These are phyloP conservation scores for Schizosaccharomyces octosporus DNA, from an alignment of 805 yeast genomes.

Conservation along the genomic window DNA sequence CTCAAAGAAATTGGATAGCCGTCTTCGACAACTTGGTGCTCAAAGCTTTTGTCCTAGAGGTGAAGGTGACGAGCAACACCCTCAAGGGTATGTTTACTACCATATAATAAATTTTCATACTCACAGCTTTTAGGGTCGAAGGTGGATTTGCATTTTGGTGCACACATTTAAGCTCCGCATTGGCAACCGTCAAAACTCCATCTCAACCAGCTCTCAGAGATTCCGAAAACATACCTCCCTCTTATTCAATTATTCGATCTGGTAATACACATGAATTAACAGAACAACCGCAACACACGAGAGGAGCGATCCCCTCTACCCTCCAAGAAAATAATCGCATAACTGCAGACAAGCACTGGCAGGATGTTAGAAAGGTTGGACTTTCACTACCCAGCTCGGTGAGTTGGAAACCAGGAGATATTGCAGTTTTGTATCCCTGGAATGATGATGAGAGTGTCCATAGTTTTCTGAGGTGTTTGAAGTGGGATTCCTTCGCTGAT, in stretches of 20 bases:
- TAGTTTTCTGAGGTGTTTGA: conserved; percentile 37
- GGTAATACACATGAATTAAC: background rate
- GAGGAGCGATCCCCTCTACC: background rate
- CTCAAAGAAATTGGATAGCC: conserved; percentile 52
- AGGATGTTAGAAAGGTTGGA: conserved; percentile 42
- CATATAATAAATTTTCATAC: conserved; percentile 7
- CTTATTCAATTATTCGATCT: conserved; percentile 12
- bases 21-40: conserved; percentile 67
- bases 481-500: conserved; percentile 55
- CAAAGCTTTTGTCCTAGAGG: conserved; percentile 42
- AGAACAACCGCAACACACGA: background rate
- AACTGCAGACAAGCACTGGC: conserved; percentile 55
- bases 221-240: conserved; percentile 19
- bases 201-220: conserved; percentile 8
- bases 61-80: conserved; percentile 70
- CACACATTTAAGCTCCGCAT: background rate
- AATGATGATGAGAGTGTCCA: conserved; percentile 45
- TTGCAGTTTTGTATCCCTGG: conserved; percentile 48
- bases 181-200: conserved; percentile 10
- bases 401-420: conserved; percentile 52
- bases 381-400: conserved; percentile 6
- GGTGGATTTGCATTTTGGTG: conserved; percentile 7
- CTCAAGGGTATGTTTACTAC: conserved; percentile 21
- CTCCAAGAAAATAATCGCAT: conserved; percentile 32
- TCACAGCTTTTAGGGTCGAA: conserved; percentile 31